Base-by-base conservation (phyloP, 108 stramenopile species). In the Cyclotella distinguenda region DNA sequence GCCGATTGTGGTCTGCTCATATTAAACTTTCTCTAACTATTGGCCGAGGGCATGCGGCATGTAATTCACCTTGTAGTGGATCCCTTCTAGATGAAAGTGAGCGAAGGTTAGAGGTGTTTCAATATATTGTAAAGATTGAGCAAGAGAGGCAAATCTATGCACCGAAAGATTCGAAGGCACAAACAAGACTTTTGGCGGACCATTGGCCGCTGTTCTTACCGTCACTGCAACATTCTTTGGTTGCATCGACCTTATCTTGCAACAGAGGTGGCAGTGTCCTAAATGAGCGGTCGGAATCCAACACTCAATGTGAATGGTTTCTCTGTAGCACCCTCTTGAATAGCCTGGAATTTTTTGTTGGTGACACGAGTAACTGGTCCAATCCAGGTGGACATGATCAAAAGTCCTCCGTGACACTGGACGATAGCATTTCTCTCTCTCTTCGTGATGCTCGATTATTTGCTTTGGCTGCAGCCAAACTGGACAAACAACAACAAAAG, bases 191-290 rank as follows among this genome's bases (percentile, higher is more conserved):
- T 8, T 6, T 19, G 9, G 33, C 19, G 36, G 5, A 19, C 27
- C 36, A 21, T 22, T 77, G 61, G 57, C 46, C 69, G 19, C 81
- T 61, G 43, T 56, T 36, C 60, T 54, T 87, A 10, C 76, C 87
- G 9, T 55, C 78, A 9, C 59, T 83, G 30, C 79, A 83, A 55
- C 83, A 84, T 53, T 66, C 83, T 11, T 51, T 92, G 39, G 60
- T 89, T 27, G 48, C 77, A 3, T 66, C 78, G 15, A 78, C 86
- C 25, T 49, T 92, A 36, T 76, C 63, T 45, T 68, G 70, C n/a
- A n/a, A n/a, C n/a, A n/a, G n/a, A n/a, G n/a, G n/a, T 22, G 25
- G 36, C 49, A 47, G 31, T 32, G 6, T 21, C 4, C 52, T 43
- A 32, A 13, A 27, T 44, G 15, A 32, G 16, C 15, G n/a, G n/a